Evolutionary conservation across 1,284 basidiomycete genomes (phyloP).

Genomic region (Moesziomyces antarcticus): DNA sequence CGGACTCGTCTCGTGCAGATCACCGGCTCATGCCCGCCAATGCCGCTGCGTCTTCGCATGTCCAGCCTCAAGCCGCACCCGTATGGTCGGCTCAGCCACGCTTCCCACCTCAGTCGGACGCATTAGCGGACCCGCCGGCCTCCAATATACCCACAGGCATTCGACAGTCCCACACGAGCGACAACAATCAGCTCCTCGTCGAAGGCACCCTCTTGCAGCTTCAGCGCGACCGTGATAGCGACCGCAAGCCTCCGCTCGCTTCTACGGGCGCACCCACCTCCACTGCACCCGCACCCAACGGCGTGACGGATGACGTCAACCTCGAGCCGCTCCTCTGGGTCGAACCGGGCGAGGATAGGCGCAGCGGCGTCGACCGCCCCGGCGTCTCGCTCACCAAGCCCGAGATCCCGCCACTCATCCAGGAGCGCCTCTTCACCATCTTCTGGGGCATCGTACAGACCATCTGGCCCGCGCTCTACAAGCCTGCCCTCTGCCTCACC

Average conservation of each 20-base stretch:
- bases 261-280: not conserved
- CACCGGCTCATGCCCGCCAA: not conserved
- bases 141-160: slow-evolving; percentile 1
- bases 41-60: not conserved
- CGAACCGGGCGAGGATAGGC: slow-evolving; percentile 25
- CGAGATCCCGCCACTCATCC: slow-evolving; percentile 40
- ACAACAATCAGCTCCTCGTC: slow-evolving; percentile 23
- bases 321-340: slow-evolving; percentile 46
- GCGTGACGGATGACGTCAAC: slow-evolving; percentile 17
- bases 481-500: slow-evolving; percentile 27
- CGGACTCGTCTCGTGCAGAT: not conserved
- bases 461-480: slow-evolving; percentile 54
- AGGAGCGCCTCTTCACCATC: slow-evolving; percentile 48
- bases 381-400: slow-evolving; percentile 39
- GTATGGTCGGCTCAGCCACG: slow-evolving; percentile 1
- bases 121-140: not conserved
- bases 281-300: not conserved
- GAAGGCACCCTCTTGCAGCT: slow-evolving; percentile 30
- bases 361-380: slow-evolving; percentile 26
- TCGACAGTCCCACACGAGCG: slow-evolving; percentile 7
- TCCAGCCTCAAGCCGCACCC: not conserved
- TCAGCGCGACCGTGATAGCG: slow-evolving; percentile 20
- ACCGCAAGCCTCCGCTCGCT: not conserved
- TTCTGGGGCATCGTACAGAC: slow-evolving; percentile 47
- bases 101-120: not conserved